A percentile compares a stretch with the other conserved stretches of the same genome.
phyloP scores from a whole-genome alignment of 2,329 filamentous ascomycete species.

The Colletotrichum plurivorum region DNA sequence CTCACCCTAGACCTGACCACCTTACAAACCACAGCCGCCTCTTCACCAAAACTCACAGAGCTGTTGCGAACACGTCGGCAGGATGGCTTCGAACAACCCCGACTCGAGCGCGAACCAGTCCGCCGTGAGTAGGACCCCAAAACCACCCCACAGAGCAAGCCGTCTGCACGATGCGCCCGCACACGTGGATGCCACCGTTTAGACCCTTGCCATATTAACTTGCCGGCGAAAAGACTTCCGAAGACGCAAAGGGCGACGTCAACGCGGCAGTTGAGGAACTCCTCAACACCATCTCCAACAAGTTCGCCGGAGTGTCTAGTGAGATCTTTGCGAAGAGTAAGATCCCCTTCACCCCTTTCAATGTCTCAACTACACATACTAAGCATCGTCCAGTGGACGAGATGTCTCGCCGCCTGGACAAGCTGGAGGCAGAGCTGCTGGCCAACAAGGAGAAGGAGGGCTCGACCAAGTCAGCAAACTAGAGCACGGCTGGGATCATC shows the following conservation, averaged over 20 bases:
- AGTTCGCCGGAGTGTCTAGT: slow-evolving; percentile 86
- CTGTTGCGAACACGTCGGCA: neutral
- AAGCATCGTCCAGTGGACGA: slow-evolving; percentile 81
- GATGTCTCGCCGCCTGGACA: slow-evolving; percentile 89
- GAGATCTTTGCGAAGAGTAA: slow-evolving; percentile 92
- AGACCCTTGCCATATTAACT: neutral
- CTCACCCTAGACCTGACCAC: neutral
- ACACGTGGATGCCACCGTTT: no score
- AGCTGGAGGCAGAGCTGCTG: slow-evolving; percentile 81
- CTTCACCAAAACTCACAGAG: neutral
- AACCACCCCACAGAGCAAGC: neutral
- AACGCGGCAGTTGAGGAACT: slow-evolving; percentile 88
- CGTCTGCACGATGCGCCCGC: neutral
- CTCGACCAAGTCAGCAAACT: slow-evolving; percentile 52
- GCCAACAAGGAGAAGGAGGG: slow-evolving; percentile 65
- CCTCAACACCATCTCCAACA: slow-evolving; percentile 85
- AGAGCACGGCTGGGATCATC: slow-evolving; percentile 24
- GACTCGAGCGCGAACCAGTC: slow-evolving; percentile 51
- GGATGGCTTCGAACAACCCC: slow-evolving; percentile 56
- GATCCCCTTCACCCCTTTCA: slow-evolving; percentile 48
- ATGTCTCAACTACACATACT: neutral
- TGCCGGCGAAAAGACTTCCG: slow-evolving; percentile 50
- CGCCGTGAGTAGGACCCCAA: slow-evolving; percentile 49
- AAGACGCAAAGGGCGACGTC: slow-evolving; percentile 72
- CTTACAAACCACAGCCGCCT: neutral